Evolutionary conservation across 352 stramenopile species (phyloP).

Genomic region (Globisporangium splendens): DNA sequence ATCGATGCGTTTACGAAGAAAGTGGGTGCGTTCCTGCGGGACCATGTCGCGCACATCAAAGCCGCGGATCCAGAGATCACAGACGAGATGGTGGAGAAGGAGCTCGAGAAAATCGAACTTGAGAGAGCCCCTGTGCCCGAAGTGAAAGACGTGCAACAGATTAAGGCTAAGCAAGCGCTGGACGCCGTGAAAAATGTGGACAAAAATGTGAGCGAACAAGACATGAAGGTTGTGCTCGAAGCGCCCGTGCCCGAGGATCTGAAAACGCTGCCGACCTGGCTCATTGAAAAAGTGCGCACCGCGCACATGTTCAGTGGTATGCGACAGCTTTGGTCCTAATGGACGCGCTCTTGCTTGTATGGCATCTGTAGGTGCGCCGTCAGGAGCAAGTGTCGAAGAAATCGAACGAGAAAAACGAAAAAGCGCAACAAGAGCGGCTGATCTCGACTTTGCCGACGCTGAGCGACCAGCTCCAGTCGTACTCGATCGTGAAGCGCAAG

Average conservation of each 20-base stretch:
- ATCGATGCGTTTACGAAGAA: conserved; percentile 40
- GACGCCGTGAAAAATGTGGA: conserved; percentile 9
- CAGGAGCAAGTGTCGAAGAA: conserved; percentile 46
- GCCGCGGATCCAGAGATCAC: conserved; percentile 13
- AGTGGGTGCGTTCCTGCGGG: conserved; percentile 30
- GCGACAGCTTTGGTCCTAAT: background rate
- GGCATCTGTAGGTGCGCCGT: conserved; percentile 27
- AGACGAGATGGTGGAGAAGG: conserved; percentile 25
- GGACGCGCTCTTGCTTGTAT: background rate
- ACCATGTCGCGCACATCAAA: conserved; percentile 18
- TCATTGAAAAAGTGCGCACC: conserved; percentile 50
- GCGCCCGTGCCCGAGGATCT: conserved; percentile 66
- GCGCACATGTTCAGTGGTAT: background rate
- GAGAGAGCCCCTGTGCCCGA: conserved; percentile 30
- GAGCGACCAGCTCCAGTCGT: conserved; percentile 73
- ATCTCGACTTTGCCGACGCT: conserved; percentile 62
- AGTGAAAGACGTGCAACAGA: conserved; percentile 11
- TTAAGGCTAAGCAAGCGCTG: conserved; percentile 11
- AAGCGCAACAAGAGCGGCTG: conserved; percentile 39
- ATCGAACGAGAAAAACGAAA: conserved; percentile 36
- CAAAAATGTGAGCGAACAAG: conserved; percentile 16
- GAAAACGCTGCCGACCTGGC: conserved; percentile 66
- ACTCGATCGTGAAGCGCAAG: conserved; percentile 63
- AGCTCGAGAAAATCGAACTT: conserved; percentile 38
- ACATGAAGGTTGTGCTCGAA: conserved; percentile 40